Base-by-base conservation (phyloP, 306 rosid species). In the Glycine latifolia region DNA sequence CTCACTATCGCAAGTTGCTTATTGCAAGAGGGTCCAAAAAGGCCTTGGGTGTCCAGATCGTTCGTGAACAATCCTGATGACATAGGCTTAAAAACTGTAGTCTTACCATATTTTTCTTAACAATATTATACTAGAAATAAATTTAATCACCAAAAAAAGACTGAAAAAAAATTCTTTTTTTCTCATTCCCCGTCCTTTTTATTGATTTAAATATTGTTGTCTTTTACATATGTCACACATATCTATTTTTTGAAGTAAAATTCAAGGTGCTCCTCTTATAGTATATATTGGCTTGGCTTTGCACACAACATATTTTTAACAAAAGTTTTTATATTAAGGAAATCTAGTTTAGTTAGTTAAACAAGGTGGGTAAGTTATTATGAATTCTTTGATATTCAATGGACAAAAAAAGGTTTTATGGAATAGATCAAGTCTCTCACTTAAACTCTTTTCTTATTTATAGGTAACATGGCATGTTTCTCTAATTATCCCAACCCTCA, bases 11-110 rank as follows among this genome's bases (percentile, higher is more conserved):
- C 77, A 70, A 69, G 82, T 77, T 73, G 78, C n/a, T 35, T 44
- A 66, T 43, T 75, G 4, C 73, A 80, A 39, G 13, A 65, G 31
- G 31, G 46, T 15, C 16, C 63, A 65, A 63, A 37, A 67, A 48
- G 79, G 79, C 47, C 60, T 61, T 55, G 14, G 6, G 49, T 41
- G 67, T 75, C 78, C 39, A 41, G 39, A 63, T 65, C 60, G 79
- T 81, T 61, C 56, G 41, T 13, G 54, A 37, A 48, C 31, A 26
- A 15, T 47, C 9, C 14, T 39, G 47, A 7, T 59, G 20, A 20
- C 15, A 4, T 31, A 20, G 61, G 43, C 39, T 33, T 67, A 13
- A 47, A 31, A 47, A 31, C 17, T 58, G 10, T 47, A 35, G 6
- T 56, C 62, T 56, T 56, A 56, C 62, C 62, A 56, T 46, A 37